Conservation (phyloP, 2,329 filamentous ascomycete species). For the Nothopassalora personata region DNA sequence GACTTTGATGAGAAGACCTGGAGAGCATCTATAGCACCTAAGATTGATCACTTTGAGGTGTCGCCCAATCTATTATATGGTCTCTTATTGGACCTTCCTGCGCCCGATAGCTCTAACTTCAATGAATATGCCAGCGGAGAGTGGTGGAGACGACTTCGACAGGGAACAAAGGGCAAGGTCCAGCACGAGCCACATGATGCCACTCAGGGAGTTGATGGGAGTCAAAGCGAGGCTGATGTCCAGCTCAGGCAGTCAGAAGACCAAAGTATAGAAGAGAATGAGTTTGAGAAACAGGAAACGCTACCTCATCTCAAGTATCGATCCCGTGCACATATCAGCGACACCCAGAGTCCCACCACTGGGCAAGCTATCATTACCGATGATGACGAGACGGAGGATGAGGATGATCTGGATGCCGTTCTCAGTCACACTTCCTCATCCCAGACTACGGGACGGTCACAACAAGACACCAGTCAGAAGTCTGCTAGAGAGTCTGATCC, state of each 20-base stretch:
- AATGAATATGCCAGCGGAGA: not conserved
- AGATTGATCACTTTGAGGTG: constrained; percentile 3
- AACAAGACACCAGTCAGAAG: constrained; percentile 4
- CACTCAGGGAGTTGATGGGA: not conserved
- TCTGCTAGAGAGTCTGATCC: not conserved
- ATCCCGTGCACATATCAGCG: not conserved
- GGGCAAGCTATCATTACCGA: not conserved
- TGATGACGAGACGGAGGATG: constrained; percentile 37
- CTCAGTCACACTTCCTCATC: constrained; percentile 5
- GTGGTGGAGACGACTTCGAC: not conserved
- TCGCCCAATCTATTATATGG: constrained; percentile 10
- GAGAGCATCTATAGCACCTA: constrained; percentile 8
- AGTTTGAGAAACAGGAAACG: constrained; percentile 25
- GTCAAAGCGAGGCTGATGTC: not conserved
- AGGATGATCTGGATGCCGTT: constrained; percentile 36
- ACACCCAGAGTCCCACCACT: not conserved
- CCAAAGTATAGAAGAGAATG: constrained; percentile 13
- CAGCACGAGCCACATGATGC: not conserved
- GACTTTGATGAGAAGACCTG: constrained; percentile 49
- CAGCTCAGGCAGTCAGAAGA: not conserved
- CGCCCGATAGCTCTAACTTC: not conserved
- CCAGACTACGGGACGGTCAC: constrained; percentile 6
- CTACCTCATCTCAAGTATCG: constrained; percentile 19
- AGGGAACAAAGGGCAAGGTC: not conserved
- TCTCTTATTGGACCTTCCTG: constrained; percentile 16